A percentile compares a stretch with the other conserved stretches of the same genome.
Evolutionary conservation across 2,329 filamentous ascomycete species (phyloP).

Genomic region (Endoconidiophora polonica): DNA sequence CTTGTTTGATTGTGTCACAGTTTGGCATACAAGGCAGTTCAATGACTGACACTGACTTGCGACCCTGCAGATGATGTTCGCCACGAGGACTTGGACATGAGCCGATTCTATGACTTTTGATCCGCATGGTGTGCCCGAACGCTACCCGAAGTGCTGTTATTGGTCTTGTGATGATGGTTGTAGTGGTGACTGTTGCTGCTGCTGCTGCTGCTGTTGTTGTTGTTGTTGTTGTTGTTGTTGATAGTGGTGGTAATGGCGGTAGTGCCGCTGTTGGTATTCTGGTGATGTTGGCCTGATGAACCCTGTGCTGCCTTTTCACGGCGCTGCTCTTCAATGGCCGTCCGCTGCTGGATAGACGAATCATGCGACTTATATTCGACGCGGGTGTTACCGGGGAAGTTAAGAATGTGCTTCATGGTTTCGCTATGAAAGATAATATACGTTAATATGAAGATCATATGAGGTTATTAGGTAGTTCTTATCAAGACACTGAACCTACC

Average conservation of each 20-base stretch:
- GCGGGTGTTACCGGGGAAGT: conserved; percentile 73
- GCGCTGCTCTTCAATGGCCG: conserved; percentile 76
- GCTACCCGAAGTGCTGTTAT: conserved; percentile 1
- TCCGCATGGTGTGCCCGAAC: conserved; percentile 7
- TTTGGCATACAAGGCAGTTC: no score
- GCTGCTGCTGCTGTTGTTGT: background rate
- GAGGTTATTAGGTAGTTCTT: background rate
- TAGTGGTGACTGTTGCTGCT: no score
- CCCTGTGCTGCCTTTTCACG: conserved; percentile 57
- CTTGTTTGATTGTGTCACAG: no score
- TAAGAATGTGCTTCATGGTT: conserved; percentile 79
- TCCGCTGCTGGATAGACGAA: conserved; percentile 82
- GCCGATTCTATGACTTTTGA: conserved; percentile 7
- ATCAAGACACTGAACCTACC: conserved; percentile 36
- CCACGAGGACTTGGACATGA: background rate
- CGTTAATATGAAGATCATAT: no score
- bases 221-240: conserved; percentile 1
- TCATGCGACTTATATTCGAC: conserved; percentile 95
- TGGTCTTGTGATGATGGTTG: conserved; percentile 3
- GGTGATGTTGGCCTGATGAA: conserved; percentile 15
- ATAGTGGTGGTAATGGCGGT: background rate
- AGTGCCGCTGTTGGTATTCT: conserved; percentile 19
- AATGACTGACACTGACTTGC: background rate
- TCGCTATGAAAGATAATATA: conserved; percentile 38
- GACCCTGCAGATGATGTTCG: background rate